Evolutionary conservation across 1,139 yeast genomes (phyloP).

Genomic region (Tardiomyces digboiensis): DNA sequence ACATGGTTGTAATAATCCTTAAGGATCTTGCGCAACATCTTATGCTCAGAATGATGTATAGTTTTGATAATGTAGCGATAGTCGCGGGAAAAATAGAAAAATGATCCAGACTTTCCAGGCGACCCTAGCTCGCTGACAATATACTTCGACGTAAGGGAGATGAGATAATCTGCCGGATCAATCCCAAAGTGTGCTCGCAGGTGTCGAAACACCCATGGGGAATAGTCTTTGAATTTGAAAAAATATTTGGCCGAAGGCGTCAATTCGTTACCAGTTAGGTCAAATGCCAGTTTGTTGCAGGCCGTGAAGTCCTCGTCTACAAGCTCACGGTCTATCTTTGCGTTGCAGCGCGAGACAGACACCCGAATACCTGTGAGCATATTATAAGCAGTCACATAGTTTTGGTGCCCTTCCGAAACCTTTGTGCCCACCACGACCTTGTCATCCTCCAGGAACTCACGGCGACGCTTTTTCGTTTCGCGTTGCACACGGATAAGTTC

Average conservation of each 20-base stretch:
- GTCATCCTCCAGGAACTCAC: slow-evolving; percentile 46
- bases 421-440: slow-evolving; percentile 68
- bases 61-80: slow-evolving; percentile 93
- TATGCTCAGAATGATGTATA: slow-evolving; percentile 88
- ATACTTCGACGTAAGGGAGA: slow-evolving; percentile 87
- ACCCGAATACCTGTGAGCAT: slow-evolving; percentile 97
- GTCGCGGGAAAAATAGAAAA: slow-evolving; percentile 91
- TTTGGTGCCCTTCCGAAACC: slow-evolving; percentile 87
- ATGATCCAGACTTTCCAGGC: slow-evolving; percentile 96
- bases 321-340: slow-evolving; percentile 73
- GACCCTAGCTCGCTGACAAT: slow-evolving; percentile 88
- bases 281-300: slow-evolving; percentile 76
- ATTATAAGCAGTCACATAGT: slow-evolving; percentile 90
- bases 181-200: slow-evolving; percentile 70
- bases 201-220: slow-evolving; percentile 91
- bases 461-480: slow-evolving; percentile 31
- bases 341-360: slow-evolving; percentile 78
- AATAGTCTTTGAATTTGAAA: slow-evolving; percentile 93
- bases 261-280: slow-evolving; percentile 76
- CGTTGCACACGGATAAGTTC: slow-evolving; percentile 31
- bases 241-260: slow-evolving; percentile 94
- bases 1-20: slow-evolving; percentile 77
- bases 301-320: slow-evolving; percentile 59
- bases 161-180: slow-evolving; percentile 93
- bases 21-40: slow-evolving; percentile 64